These are phyloP conservation scores for Taphrina pruni DNA, from an alignment of 1,139 yeast species.

Conservation along the genomic window DNA sequence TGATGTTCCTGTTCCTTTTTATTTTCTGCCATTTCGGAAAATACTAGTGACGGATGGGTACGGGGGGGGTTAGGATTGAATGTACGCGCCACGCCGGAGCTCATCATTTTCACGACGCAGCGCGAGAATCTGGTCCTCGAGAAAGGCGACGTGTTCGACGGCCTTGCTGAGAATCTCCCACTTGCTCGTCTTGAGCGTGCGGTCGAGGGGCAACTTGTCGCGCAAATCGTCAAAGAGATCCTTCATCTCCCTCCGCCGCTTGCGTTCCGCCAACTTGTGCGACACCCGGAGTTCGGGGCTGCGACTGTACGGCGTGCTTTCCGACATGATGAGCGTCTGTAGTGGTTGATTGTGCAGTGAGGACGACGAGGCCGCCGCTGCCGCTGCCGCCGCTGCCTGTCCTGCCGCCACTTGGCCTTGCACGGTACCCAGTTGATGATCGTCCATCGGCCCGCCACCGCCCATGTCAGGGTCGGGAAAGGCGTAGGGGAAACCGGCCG, in stretches of 20 bases:
- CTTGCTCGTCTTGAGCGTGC: constrained; percentile 47
- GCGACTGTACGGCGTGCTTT: constrained; percentile 46
- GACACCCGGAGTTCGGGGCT: constrained; percentile 48
- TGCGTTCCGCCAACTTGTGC: constrained; percentile 48
- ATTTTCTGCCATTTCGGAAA: no score
- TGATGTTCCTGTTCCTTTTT: no score
- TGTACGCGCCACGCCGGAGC: constrained; percentile 9
- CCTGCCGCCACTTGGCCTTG: no score
- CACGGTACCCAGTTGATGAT: no score
- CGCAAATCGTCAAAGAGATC: constrained; percentile 47
- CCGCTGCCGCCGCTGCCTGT: neutral
- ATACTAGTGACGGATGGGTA: no score
- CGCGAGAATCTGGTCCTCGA: constrained; percentile 32
- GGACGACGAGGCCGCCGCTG: constrained; percentile 7
- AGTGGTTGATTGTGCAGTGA: constrained; percentile 28
- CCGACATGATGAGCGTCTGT: constrained; percentile 21
- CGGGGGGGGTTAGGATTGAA: neutral
- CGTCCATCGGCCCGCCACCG: neutral
- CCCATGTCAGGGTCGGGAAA: constrained; percentile 43
- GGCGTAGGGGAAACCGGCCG: constrained; percentile 44
- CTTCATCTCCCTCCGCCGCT: constrained; percentile 48
- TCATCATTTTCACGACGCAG: constrained; percentile 34
- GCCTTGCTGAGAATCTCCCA: constrained; percentile 47
- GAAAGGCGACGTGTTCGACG: constrained; percentile 30
- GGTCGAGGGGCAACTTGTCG: constrained; percentile 47